Evolutionary conservation across 176 grass and related monocot genomes (phyloP).

Genomic region (Carex scoparia): DNA sequence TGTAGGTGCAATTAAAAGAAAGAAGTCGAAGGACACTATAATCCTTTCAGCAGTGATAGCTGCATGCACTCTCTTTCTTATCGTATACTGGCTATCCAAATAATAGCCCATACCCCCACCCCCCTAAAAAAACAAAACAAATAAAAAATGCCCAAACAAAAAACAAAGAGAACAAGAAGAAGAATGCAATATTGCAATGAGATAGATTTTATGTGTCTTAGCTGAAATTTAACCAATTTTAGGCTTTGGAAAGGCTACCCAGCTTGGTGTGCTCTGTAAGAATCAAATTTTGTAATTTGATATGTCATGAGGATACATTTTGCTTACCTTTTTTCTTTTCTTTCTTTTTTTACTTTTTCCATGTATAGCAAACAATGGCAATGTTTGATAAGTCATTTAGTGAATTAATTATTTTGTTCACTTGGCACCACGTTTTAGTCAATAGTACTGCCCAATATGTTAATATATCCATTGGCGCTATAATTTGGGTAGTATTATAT

Average conservation of each 20-base stretch:
- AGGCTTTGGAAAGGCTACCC: not conserved
- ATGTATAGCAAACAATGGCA: not conserved
- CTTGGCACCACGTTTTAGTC: not conserved
- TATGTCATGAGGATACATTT: not conserved
- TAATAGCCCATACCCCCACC: slow-evolving; percentile 13
- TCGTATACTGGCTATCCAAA: slow-evolving; percentile 97
- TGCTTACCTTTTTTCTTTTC: not conserved
- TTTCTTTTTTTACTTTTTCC: not conserved
- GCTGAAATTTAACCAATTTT: not conserved
- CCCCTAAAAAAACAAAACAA: not conserved
- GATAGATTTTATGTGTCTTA: not conserved
- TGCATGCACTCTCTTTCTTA: slow-evolving; percentile 74
- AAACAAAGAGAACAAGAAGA: not conserved
- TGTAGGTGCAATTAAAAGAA: slow-evolving; percentile 88
- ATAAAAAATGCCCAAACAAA: not conserved
- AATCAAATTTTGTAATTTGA: slow-evolving; percentile 15
- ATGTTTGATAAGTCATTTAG: not conserved
- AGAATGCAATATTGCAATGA: not conserved
- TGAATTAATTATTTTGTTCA: not conserved
- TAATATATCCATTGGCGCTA: not conserved
- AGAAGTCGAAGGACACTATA: slow-evolving; percentile 91
- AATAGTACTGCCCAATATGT: not conserved
- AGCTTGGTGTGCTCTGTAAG: not conserved
- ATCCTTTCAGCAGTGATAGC: slow-evolving; percentile 94
- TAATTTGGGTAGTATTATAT: not conserved